Evolutionary conservation across 768 basidiomycete genomes (phyloP), one percentile per base, ranked within the genome.

Genomic region (Termitomyces sp.): DNA sequence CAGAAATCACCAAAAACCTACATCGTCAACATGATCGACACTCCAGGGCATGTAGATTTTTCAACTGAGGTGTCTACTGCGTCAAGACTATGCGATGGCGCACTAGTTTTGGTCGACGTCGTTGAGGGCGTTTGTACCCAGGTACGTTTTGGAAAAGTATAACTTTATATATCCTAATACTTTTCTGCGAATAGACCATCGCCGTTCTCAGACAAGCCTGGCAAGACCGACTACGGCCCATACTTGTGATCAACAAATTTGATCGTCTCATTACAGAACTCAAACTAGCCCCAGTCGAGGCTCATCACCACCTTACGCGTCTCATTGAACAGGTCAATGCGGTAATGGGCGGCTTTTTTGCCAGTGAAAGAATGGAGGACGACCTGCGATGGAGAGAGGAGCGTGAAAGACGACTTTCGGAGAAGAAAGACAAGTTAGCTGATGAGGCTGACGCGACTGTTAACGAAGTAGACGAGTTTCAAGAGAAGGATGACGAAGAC

Each of bases 111-210:
- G 5, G 93, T 99, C 1, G 97, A 99, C 67, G 93, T 91, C 2
- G 93, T 98, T 1, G 97, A 98, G 72, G 97, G 97, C 12, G 97
- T 99, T 21, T 98, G 94, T 69, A 98, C 96, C 1, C 97, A 98
- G 77, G 95, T 88, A 62, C 15, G 59, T 58, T 7, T 35, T 7
- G 26, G 15, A 21, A 28, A 28, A 14, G 28, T 6, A 21, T 9
- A 6, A 9, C 38, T 15, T 50, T 11, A 38, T 37, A 37, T 30
- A 11, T 8, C 17, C 22, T 37, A 26, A 11, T 51, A 40, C 9
- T 22, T 35, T n/a, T 44, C 1, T 37, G 5, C 28, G 21, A 45
- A 51, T 63, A 98, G 93, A 98, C 97, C 0, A 90, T 98, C 59
- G 84, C 96, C 9, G 97, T 99, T 15, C 80, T 99, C 2, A 81